Evolutionary conservation across 1,139 yeast genomes (phyloP).

Genomic region (Entelexis sorbosivorans): DNA sequence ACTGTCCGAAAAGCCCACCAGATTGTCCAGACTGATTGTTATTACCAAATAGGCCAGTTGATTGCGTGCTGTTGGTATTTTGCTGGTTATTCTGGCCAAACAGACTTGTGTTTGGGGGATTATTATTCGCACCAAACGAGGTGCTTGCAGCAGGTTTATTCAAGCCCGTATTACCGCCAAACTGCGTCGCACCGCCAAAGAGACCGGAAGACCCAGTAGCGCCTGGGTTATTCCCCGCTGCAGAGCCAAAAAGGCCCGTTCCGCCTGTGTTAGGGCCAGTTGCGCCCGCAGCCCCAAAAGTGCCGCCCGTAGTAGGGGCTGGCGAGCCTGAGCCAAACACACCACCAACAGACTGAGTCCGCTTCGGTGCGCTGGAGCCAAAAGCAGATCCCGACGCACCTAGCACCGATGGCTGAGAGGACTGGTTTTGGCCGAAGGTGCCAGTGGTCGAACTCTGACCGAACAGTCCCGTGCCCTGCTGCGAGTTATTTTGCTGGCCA

Average conservation of each 20-base stretch:
- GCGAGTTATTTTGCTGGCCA: constrained; percentile 6
- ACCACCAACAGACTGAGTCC: constrained; percentile 13
- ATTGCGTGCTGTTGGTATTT: neutral
- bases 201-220: neutral
- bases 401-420: neutral
- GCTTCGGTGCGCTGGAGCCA: constrained; percentile 6
- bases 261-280: neutral
- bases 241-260: neutral
- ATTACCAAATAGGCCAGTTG: neutral
- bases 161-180: neutral
- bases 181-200: neutral
- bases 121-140: neutral
- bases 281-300: neutral
- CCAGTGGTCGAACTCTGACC: neutral
- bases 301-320: neutral
- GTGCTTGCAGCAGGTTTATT: neutral
- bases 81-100: neutral
- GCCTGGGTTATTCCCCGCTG: neutral
- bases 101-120: neutral
- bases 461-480: neutral
- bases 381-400: neutral
- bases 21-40: neutral
- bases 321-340: neutral
- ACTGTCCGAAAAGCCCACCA: constrained; percentile 10
- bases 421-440: neutral